Evolutionary conservation across 2,329 filamentous ascomycete genomes (phyloP).

Genomic region (Leptoxyphium fumago): DNA sequence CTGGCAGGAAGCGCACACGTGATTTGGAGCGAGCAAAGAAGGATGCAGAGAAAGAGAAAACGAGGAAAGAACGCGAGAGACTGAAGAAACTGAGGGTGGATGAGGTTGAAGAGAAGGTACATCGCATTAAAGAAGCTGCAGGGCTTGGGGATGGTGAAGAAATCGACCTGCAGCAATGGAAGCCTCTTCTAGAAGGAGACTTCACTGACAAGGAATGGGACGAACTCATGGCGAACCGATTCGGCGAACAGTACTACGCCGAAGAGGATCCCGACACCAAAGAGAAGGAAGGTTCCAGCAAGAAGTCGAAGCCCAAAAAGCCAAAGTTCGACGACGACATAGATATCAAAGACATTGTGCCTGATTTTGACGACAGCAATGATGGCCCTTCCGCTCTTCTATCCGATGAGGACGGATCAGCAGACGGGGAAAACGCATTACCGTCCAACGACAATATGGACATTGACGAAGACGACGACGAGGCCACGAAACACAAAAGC

Average conservation of each 20-base stretch:
- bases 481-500: constrained; percentile 16
- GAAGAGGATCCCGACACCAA: constrained; percentile 36
- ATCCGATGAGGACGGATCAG: constrained; percentile 37
- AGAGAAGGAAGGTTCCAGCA: constrained; percentile 26
- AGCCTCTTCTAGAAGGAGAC: constrained; percentile 67
- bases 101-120: constrained; percentile 73
- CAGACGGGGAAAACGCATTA: constrained; percentile 24
- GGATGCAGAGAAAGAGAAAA: constrained; percentile 61
- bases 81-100: constrained; percentile 80
- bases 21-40: constrained; percentile 64
- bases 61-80: constrained; percentile 67
- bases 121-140: constrained; percentile 78
- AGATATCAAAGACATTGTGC: constrained; percentile 83
- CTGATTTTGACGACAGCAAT: constrained; percentile 63
- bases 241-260: constrained; percentile 84
- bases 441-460: constrained; percentile 25
- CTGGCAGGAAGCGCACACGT: constrained; percentile 59
- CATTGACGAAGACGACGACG: constrained; percentile 25
- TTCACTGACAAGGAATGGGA: constrained; percentile 90
- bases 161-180: constrained; percentile 57
- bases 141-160: constrained; percentile 50
- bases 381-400: constrained; percentile 25
- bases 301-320: constrained; percentile 59
- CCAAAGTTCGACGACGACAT: constrained; percentile 95
- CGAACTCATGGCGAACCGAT: constrained; percentile 71